phyloP scores from a whole-genome alignment of 805 yeast genomes.

The Starmerella floricola region DNA sequence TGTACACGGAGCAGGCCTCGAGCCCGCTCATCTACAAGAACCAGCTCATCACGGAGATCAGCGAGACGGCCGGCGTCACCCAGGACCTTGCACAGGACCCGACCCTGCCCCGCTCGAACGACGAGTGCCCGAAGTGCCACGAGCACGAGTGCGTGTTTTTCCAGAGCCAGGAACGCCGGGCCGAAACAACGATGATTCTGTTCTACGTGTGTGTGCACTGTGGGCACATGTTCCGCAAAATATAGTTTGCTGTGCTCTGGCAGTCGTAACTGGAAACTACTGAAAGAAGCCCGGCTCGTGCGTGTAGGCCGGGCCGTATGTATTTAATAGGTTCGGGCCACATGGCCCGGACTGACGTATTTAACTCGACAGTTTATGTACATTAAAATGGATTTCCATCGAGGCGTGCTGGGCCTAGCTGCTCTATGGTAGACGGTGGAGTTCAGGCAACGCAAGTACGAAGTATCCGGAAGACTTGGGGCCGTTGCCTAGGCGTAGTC shows the following conservation, averaged over 20 bases:
- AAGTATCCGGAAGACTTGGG: too few species aligned
- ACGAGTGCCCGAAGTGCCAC: slow-evolving; percentile 82
- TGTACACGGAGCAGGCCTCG: slow-evolving; percentile 83
- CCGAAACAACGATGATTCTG: slow-evolving; percentile 83
- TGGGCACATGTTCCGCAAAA: slow-evolving; percentile 48
- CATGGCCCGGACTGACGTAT: too few species aligned
- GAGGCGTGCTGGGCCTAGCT: too few species aligned
- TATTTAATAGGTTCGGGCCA: too few species aligned
- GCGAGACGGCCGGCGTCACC: slow-evolving; percentile 91
- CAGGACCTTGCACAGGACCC: slow-evolving; percentile 94
- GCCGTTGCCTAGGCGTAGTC: too few species aligned
- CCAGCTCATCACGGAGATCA: slow-evolving; percentile 82
- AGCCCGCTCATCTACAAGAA: slow-evolving; percentile 77
- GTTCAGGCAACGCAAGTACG: too few species aligned
- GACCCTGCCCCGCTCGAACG: slow-evolving; percentile 91
- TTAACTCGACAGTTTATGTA: too few species aligned
- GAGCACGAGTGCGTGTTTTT: slow-evolving; percentile 88
- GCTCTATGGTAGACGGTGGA: too few species aligned
- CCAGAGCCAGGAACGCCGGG: slow-evolving; percentile 89
- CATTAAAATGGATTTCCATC: too few species aligned
- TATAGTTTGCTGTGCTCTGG: slow-evolving; percentile 2
- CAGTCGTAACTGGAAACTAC: too few species aligned
- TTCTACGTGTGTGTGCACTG: slow-evolving; percentile 87
- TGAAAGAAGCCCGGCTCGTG: too few species aligned
- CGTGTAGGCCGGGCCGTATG: too few species aligned